Evolutionary conservation across 148 eudicot species (phyloP), one percentile per base, ranked within the genome.

Genomic region (Persicaria tinctoria): DNA sequence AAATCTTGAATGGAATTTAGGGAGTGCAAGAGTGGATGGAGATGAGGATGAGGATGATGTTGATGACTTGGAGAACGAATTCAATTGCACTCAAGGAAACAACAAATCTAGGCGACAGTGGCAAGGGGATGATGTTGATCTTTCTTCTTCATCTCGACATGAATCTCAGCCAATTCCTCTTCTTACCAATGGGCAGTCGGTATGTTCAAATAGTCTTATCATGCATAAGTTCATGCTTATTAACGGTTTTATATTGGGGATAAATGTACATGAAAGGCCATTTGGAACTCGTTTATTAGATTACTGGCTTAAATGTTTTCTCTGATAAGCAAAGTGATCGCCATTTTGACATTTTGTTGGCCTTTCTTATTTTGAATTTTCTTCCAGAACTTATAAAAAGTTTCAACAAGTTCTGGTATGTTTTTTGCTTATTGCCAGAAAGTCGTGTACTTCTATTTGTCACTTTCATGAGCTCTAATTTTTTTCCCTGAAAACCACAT

Each of bases 31-130:
- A 76, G 92, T 90, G 81, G 79, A 85, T 14, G 96, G 92, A 77
- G 96, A 90, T 80, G 98, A 95, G 53, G 98, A 95, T 49, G 98
- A 95, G 84, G 98, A 95, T 76, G 98, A 87, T 82, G 81, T 84
- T 79, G 98, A 94, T 83, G 98, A 94, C 84, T 68, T 94, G 64
- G 98, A 94, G 74, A 94, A 91, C 76, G 98, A 94, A 82, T 94
- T 94, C 57, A 81, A 86, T 72, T 88, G 87, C 76, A 46, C 82
- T 41, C 85, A 86, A 78, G 92, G 83, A 76, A 84, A 85, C 76
- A 84, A 76, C 79, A 85, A 84, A 69, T 88, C 86, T 13, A 87
- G 92, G 78, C 86, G 81, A 71, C 90, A 90, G 74, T 91, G 97
- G 98, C 92, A 90, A 68, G 93, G 92, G 69, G 92, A 86, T 41